phyloP scores from a whole-genome alignment of 192 early-diverging fungal genomes.

The Spizellomyces sp. region DNA sequence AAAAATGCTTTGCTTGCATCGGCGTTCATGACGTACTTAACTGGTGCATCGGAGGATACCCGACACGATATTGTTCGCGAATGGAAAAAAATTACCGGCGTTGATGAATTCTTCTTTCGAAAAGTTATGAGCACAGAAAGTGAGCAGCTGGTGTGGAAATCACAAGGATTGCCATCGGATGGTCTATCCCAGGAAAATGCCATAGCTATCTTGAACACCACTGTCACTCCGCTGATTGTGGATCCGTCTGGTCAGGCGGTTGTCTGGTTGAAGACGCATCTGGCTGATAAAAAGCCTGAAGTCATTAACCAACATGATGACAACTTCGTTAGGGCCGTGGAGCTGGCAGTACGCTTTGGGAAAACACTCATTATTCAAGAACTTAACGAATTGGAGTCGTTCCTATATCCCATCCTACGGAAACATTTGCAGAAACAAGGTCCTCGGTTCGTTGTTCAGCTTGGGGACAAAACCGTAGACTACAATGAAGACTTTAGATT shows the following conservation, averaged over 20 bases:
- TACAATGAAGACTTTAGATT: constrained; percentile 60
- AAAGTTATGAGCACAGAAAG: constrained; percentile 58
- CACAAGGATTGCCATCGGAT: constrained; percentile 58
- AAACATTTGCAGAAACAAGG: constrained; percentile 56
- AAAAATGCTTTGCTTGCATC: constrained; percentile 49
- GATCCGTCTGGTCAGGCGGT: constrained; percentile 56
- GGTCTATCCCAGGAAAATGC: constrained; percentile 59
- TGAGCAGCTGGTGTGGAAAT: constrained; percentile 59
- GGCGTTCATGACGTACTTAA: constrained; percentile 56
- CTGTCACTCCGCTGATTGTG: constrained; percentile 47
- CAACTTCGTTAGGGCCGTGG: constrained; percentile 53
- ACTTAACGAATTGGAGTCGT: constrained; percentile 48
- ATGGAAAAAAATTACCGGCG: constrained; percentile 40
- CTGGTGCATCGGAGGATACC: constrained; percentile 48
- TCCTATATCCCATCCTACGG: constrained; percentile 53
- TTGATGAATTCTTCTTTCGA: constrained; percentile 42
- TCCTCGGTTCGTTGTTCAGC: constrained; percentile 47
- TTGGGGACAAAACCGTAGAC: constrained; percentile 62
- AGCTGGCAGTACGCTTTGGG: constrained; percentile 62
- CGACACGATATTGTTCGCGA: constrained; percentile 31
- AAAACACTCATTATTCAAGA: constrained; percentile 62
- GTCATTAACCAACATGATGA: constrained; percentile 58
- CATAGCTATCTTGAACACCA: constrained; percentile 42
- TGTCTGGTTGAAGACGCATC: constrained; percentile 53
- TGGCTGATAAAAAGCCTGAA: constrained; percentile 54